These are phyloP conservation scores for Solanum phureja DNA, from an alignment of 257 asterid genomes.

Conservation along the genomic window DNA sequence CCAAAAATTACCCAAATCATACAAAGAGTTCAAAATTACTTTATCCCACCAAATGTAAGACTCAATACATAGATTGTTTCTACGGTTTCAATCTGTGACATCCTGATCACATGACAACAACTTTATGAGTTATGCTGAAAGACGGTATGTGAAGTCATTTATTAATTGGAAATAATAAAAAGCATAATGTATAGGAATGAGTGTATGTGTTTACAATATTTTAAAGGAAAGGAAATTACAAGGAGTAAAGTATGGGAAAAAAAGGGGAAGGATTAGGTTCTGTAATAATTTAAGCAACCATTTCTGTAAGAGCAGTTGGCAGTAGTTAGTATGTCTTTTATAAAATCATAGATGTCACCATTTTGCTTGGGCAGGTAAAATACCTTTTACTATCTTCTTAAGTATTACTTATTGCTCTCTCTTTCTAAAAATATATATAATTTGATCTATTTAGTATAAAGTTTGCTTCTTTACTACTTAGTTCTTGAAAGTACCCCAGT, in stretches of 20 bases:
- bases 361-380: slow-evolving; percentile 51
- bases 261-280: slow-evolving; percentile 37
- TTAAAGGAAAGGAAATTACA: slow-evolving; percentile 14
- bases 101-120: fast-evolving
- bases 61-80: neutral
- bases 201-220: neutral
- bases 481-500: slow-evolving; percentile 44
- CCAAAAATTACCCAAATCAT: neutral
- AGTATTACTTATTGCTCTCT: neutral
- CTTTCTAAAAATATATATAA: neutral
- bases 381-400: neutral
- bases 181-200: neutral
- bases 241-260: slow-evolving; percentile 15
- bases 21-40: neutral
- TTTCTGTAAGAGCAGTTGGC: slow-evolving; percentile 58
- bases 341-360: slow-evolving; percentile 38
- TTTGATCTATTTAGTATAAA: slow-evolving; percentile 5
- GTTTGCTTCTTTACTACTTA: slow-evolving; percentile 28
- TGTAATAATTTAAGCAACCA: slow-evolving; percentile 54
- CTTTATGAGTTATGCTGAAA: neutral
- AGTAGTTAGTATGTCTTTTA: slow-evolving; percentile 55
- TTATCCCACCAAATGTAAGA: neutral
- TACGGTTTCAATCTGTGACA: neutral
- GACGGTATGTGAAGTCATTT: neutral
- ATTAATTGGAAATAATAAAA: slow-evolving; percentile 8